Percentiles rank a stretch among this genome's conserved stretches.
Evolutionary conservation across 768 basidiomycete species (phyloP).

Genomic region (Termitomyces sp.): DNA sequence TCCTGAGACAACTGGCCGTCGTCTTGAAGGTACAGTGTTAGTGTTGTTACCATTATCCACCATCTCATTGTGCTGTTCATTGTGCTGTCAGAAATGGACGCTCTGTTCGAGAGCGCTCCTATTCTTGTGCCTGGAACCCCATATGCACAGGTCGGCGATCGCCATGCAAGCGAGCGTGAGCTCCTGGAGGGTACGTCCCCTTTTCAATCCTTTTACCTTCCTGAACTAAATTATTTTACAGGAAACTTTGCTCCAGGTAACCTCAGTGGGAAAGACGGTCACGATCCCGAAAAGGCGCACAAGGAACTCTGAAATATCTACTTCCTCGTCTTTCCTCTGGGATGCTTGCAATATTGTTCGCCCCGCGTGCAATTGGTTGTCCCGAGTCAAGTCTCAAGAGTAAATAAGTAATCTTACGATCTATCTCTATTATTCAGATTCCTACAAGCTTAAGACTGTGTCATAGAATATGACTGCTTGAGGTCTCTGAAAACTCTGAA

Average conservation of each 20-base stretch:
- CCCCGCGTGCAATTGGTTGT: no score
- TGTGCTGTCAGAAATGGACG: slow-evolving; percentile 31
- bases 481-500: no score
- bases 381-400: no score
- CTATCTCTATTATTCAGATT: neutral
- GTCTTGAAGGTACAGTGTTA: slow-evolving; percentile 28
- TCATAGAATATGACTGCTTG: neutral
- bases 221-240: neutral
- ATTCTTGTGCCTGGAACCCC: slow-evolving; percentile 29
- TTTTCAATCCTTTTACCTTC: neutral
- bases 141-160: slow-evolving; percentile 30
- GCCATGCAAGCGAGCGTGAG: slow-evolving; percentile 28
- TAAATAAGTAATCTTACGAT: neutral
- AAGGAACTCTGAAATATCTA: neutral
- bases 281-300: neutral
- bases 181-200: slow-evolving; percentile 27
- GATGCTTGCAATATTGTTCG: neutral
- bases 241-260: slow-evolving; percentile 19
- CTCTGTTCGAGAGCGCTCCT: slow-evolving; percentile 32
- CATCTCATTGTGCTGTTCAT: neutral
- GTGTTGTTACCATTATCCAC: neutral
- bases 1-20: slow-evolving; percentile 38
- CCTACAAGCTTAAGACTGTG: neutral
- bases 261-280: slow-evolving; percentile 9
- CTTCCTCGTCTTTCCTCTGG: neutral